Evolutionary conservation across 805 yeast species (phyloP).

Genomic region (Yarrowia osloensis): DNA sequence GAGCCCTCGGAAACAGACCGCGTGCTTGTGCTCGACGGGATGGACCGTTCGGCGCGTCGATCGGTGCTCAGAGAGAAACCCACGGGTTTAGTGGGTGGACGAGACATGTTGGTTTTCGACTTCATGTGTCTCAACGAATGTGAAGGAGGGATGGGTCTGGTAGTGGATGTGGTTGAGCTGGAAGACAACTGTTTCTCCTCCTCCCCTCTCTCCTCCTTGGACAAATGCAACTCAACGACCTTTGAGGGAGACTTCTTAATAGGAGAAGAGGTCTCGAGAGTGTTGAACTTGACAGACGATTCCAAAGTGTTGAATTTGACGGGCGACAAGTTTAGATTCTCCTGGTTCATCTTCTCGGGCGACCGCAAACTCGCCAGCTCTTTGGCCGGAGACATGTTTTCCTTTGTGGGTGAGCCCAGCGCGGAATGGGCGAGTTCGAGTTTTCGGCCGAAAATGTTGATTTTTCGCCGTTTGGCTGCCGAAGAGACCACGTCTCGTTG

Average conservation of each 20-base stretch:
- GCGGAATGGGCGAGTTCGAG: slow-evolving; percentile 6
- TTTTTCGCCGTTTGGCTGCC: slow-evolving; percentile 24
- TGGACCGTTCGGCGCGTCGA: background rate
- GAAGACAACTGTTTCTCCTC: background rate
- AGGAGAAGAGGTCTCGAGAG: slow-evolving; percentile 1
- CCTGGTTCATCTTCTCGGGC: slow-evolving; percentile 7
- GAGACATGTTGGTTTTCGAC: slow-evolving; percentile 14
- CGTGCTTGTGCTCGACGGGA: background rate
- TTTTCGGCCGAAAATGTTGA: slow-evolving; percentile 27
- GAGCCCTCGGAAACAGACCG: background rate
- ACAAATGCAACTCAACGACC: background rate
- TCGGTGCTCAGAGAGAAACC: slow-evolving; percentile 23
- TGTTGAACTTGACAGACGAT: background rate
- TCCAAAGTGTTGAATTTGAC: background rate
- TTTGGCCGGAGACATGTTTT: slow-evolving; percentile 5
- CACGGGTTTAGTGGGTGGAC: slow-evolving; percentile 13
- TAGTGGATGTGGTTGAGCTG: background rate
- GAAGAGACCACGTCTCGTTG: slow-evolving; percentile 19
- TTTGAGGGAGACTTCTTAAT: slow-evolving; percentile 15
- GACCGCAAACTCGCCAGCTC: background rate
- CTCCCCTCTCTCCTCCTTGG: background rate
- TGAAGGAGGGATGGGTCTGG: background rate
- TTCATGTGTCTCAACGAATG: slow-evolving; percentile 10
- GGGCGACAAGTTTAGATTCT: background rate
- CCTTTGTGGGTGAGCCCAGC: background rate